Conservation (phyloP, 1,139 yeast species). For the Lipomyces yarrowii region DNA sequence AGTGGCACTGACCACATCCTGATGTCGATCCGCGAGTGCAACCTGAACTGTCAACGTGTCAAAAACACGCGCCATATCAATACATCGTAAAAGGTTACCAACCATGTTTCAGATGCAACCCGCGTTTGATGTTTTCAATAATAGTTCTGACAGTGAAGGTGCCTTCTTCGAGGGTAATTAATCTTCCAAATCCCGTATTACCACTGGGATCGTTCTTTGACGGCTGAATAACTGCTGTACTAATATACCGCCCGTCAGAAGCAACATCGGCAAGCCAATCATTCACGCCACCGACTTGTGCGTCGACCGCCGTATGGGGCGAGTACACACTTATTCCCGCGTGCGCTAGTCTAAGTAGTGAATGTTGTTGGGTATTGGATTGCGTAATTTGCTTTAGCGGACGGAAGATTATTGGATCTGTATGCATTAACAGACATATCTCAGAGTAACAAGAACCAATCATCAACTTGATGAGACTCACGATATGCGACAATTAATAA, state of each 20-base stretch:
- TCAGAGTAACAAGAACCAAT: not conserved
- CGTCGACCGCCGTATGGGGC: slow-evolving; percentile 96
- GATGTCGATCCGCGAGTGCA: slow-evolving; percentile 50
- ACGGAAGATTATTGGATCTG: slow-evolving; percentile 79
- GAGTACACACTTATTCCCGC: slow-evolving; percentile 84
- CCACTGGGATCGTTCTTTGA: slow-evolving; percentile 48
- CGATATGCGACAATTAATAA: slow-evolving; percentile 77
- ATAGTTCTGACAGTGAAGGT: slow-evolving; percentile 52
- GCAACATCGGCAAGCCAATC: slow-evolving; percentile 78
- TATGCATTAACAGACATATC: not conserved
- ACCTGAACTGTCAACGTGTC: slow-evolving; percentile 55
- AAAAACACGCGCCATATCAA: not conserved
- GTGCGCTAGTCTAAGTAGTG: slow-evolving; percentile 70
- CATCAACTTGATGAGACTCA: slow-evolving; percentile 20
- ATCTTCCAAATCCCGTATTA: slow-evolving; percentile 60
- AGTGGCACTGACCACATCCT: slow-evolving; percentile 38
- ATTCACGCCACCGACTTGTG: slow-evolving; percentile 88
- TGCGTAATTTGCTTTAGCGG: slow-evolving; percentile 78
- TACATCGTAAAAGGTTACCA: slow-evolving; percentile 11
- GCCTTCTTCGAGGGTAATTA: slow-evolving; percentile 51
- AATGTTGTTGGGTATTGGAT: slow-evolving; percentile 75
- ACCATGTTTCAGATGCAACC: slow-evolving; percentile 52
- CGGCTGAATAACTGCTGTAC: slow-evolving; percentile 25
- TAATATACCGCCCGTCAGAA: slow-evolving; percentile 38
- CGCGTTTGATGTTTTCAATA: slow-evolving; percentile 57